Evolutionary conservation across 2,329 filamentous ascomycete species (phyloP).

Genomic region (Teratosphaeria pseudoeucalypti): DNA sequence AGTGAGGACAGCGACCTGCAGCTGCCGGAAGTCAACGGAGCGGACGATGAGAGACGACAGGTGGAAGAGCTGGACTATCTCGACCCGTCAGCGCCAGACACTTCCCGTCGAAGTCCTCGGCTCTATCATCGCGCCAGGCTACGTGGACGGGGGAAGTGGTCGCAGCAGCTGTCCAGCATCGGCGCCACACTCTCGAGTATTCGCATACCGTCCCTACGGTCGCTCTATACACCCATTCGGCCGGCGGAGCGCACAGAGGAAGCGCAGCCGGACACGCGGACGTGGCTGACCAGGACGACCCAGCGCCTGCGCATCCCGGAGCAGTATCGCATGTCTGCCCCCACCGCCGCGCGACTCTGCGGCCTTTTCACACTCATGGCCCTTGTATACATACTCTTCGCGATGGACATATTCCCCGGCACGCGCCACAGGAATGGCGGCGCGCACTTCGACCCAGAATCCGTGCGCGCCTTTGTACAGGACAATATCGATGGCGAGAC

Average conservation of each 20-base stretch:
- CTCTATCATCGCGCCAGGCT: slow-evolving; percentile 30
- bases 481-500: slow-evolving; percentile 55
- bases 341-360: slow-evolving; percentile 62
- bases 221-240: slow-evolving; percentile 27
- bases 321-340: slow-evolving; percentile 43
- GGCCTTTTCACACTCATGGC: slow-evolving; percentile 65
- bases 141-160: slow-evolving; percentile 37
- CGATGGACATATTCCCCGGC: slow-evolving; percentile 69
- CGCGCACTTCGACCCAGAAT: slow-evolving; percentile 74
- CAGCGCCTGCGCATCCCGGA: slow-evolving; percentile 32
- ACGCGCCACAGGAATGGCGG: slow-evolving; percentile 45
- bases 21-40: slow-evolving; percentile 43
- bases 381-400: slow-evolving; percentile 74
- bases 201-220: slow-evolving; percentile 39
- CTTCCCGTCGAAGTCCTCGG: slow-evolving; percentile 16
- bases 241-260: slow-evolving; percentile 1
- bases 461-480: slow-evolving; percentile 65
- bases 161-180: slow-evolving; percentile 47
- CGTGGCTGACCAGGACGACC: slow-evolving; percentile 8
- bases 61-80: slow-evolving; percentile 84
- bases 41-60: slow-evolving; percentile 53
- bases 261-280: slow-evolving; percentile 2
- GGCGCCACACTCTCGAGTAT: slow-evolving; percentile 49
- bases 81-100: slow-evolving; percentile 37
- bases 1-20: slow-evolving; percentile 44